phyloP scores from a whole-genome alignment of 495 filamentous ascomycete species.

The Neurospora cerealis region DNA sequence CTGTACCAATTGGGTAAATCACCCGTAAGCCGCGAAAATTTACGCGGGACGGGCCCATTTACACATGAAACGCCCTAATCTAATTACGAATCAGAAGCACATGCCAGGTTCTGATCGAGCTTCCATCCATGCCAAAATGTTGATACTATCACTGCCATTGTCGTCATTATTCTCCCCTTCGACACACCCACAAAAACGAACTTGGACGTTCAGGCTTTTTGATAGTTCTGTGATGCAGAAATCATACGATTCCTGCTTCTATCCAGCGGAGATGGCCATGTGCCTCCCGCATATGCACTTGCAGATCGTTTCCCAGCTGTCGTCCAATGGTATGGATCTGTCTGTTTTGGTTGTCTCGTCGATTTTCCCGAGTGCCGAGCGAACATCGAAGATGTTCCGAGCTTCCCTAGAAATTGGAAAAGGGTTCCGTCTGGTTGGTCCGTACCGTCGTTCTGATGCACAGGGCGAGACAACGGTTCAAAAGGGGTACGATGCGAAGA shows the following conservation, averaged over 20 bases:
- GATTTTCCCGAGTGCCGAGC: background rate
- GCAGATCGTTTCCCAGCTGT: background rate
- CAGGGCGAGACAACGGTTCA: background rate
- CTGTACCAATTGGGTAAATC: background rate
- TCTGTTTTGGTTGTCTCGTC: background rate
- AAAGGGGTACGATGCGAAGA: background rate
- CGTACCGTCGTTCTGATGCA: background rate
- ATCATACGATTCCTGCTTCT: background rate
- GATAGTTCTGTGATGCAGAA: background rate
- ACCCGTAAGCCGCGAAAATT: background rate
- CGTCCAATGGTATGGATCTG: background rate
- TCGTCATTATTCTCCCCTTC: background rate
- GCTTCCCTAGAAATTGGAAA: background rate
- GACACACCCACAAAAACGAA: background rate
- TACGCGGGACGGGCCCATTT: background rate
- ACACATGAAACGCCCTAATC: background rate
- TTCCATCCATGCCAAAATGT: background rate
- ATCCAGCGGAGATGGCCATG: background rate
- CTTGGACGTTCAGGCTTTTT: background rate
- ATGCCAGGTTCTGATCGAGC: background rate
- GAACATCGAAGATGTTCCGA: background rate
- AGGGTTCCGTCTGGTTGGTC: background rate
- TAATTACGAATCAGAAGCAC: background rate
- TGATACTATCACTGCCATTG: background rate
- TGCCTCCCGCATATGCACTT: background rate